phyloP scores from a whole-genome alignment of 192 early-diverging fungal species.

The Chytriomyces sp. region DNA sequence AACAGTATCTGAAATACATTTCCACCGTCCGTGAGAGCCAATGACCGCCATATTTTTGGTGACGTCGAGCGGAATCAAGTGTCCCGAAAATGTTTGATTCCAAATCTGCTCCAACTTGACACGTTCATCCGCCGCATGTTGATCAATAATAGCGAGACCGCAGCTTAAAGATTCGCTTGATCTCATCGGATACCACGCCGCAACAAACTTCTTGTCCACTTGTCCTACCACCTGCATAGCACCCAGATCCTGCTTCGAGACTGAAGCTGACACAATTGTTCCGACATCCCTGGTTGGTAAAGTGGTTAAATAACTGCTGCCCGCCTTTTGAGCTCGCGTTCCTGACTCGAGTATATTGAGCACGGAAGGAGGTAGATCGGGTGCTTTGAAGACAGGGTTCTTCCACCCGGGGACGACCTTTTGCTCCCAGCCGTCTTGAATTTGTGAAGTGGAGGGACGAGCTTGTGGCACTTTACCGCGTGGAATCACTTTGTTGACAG shows the following conservation, averaged over 20 bases:
- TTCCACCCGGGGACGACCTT: too few species aligned
- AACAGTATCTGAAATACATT: constrained; percentile 34
- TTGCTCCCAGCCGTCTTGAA: too few species aligned
- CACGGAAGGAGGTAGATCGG: too few species aligned
- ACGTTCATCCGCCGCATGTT: constrained; percentile 82
- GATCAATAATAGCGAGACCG: constrained; percentile 65
- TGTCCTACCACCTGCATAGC: constrained; percentile 58
- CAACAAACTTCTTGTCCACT: constrained; percentile 71
- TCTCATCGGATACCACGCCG: constrained; percentile 28
- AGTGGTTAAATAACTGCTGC: too few species aligned
- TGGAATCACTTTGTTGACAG: too few species aligned
- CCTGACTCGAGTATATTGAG: not conserved
- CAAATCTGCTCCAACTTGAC: constrained; percentile 64
- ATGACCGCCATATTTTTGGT: not conserved
- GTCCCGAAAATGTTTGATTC: constrained; percentile 11
- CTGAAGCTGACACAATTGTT: not conserved
- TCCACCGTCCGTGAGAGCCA: not conserved
- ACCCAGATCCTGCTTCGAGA: constrained; percentile 1
- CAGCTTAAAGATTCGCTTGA: not conserved
- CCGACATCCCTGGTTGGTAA: not conserved
- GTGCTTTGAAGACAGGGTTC: constrained; percentile 45
- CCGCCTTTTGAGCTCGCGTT: not conserved
- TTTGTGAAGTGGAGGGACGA: too few species aligned
- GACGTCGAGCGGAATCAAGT: not conserved
- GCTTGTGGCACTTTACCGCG: too few species aligned